These are phyloP conservation scores for Nannochloropsis salina DNA, from an alignment of 108 stramenopile species.

Conservation along the genomic window DNA sequence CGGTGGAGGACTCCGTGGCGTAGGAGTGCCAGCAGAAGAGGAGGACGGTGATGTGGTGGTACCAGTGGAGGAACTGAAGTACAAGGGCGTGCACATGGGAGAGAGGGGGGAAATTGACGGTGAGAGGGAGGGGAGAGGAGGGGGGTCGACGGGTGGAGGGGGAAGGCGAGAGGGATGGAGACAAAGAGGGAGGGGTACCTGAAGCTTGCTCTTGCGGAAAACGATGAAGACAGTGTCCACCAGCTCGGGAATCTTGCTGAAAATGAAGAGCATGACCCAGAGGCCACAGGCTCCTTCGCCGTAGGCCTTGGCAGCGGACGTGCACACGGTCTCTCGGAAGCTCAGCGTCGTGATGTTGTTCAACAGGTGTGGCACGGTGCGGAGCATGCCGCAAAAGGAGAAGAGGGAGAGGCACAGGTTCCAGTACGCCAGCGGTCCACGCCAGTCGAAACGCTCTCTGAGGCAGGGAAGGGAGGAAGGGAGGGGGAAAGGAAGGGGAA, in stretches of 20 bases:
- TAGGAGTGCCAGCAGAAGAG: constrained; percentile 95
- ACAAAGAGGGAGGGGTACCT: constrained; percentile 51
- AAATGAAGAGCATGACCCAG: constrained; percentile 85
- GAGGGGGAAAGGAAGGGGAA: background rate
- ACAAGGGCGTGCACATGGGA: too few relatives aligned
- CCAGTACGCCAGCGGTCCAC: constrained; percentile 60
- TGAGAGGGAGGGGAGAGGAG: background rate
- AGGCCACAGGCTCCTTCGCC: constrained; percentile 75
- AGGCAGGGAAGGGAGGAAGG: background rate
- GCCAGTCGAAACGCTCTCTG: constrained; percentile 32
- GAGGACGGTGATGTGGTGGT: constrained; percentile 94
- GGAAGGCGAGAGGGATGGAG: background rate
- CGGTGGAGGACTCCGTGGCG: constrained; percentile 72
- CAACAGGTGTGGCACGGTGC: constrained; percentile 75
- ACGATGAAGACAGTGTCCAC: constrained; percentile 96
- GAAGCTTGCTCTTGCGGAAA: constrained; percentile 77
- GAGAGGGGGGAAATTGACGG: background rate
- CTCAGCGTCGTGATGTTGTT: constrained; percentile 58
- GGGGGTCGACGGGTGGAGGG: background rate
- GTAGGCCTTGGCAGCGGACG: constrained; percentile 61
- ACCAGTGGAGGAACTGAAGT: constrained; percentile 85
- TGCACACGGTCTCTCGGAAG: constrained; percentile 56
- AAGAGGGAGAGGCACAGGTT: constrained; percentile 77
- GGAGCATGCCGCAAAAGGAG: constrained; percentile 71
- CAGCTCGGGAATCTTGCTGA: constrained; percentile 83